A percentile compares a stretch with the other conserved stretches of the same genome.
These are phyloP conservation scores for Fonsecaea erecta DNA, from an alignment of 2,329 filamentous ascomycete species.

Conservation along the genomic window DNA sequence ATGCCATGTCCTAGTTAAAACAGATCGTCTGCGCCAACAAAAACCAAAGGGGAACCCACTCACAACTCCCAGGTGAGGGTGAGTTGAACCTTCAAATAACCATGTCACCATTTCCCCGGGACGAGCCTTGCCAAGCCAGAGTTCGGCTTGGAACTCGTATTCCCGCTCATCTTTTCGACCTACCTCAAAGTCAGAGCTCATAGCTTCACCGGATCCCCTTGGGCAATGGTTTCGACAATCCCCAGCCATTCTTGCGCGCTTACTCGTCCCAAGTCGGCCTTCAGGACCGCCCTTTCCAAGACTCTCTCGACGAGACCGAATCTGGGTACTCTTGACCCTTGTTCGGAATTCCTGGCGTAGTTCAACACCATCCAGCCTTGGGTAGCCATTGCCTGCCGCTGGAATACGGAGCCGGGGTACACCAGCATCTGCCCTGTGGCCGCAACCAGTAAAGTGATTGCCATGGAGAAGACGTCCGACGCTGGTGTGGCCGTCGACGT, in stretches of 20 bases:
- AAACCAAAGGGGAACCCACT: not conserved
- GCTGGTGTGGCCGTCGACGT: constrained; percentile 44
- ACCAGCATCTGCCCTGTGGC: constrained; percentile 53
- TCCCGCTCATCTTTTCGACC: not conserved
- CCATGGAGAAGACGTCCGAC: constrained; percentile 54
- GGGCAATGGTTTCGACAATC: constrained; percentile 23
- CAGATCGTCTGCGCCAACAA: not conserved
- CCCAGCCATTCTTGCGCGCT: constrained; percentile 29
- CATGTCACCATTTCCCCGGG: not conserved
- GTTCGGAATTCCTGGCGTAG: constrained; percentile 45
- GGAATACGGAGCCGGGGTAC: constrained; percentile 48
- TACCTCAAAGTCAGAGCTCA: not conserved
- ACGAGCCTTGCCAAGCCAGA: not conserved
- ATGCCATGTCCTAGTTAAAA: not conserved
- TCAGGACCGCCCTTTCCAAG: constrained; percentile 46
- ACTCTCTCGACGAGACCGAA: constrained; percentile 48
- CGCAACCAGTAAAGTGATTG: constrained; percentile 51
- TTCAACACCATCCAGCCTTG: constrained; percentile 51
- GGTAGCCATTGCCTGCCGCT: constrained; percentile 50
- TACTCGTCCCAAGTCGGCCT: constrained; percentile 38
- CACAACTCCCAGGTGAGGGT: not conserved
- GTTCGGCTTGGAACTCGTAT: not conserved
- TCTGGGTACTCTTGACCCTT: constrained; percentile 47
- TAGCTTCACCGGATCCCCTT: constrained; percentile 22
- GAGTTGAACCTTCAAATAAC: not conserved